phyloP scores from a whole-genome alignment of 2,329 filamentous ascomycete genomes.

The Colletotrichum caudatum region DNA sequence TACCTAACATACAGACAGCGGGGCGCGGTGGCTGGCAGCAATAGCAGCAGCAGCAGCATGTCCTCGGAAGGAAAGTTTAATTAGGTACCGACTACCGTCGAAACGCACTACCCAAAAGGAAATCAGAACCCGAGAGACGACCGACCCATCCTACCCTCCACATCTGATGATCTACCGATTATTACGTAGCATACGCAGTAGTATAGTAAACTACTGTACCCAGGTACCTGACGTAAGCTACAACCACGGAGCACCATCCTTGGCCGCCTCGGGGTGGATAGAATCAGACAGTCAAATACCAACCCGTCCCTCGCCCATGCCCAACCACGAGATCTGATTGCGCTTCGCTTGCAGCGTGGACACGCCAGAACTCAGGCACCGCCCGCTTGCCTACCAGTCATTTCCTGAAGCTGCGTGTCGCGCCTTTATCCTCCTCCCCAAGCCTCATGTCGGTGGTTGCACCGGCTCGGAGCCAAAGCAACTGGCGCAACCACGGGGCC shows the following conservation, averaged over 20 bases:
- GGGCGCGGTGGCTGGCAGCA: constrained; percentile 31
- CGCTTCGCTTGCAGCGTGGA: constrained; percentile 27
- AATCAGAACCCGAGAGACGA: constrained; percentile 4
- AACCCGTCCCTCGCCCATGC: constrained; percentile 1
- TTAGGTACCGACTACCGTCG: neutral
- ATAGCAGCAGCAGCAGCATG: neutral
- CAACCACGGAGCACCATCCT: constrained; percentile 7
- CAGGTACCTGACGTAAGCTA: neutral
- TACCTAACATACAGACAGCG: neutral
- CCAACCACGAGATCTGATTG: constrained; percentile 20
- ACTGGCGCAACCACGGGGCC: neutral
- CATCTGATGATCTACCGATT: neutral
- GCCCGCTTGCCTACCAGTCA: constrained; percentile 29
- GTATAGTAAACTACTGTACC: too few species aligned
- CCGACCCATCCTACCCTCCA: neutral
- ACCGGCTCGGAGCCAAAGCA: constrained; percentile 29
- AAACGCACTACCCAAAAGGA: constrained; percentile 5
- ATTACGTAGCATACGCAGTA: too few species aligned
- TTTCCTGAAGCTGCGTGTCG: constrained; percentile 34
- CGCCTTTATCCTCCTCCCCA: constrained; percentile 26
- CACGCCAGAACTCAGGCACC: constrained; percentile 25
- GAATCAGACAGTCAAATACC: neutral
- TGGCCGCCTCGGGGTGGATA: constrained; percentile 13
- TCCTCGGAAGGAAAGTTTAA: constrained; percentile 38
- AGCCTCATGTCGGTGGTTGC: constrained; percentile 33